A percentile compares a stretch with the other conserved stretches of the same genome.
Evolutionary conservation across 768 basidiomycete genomes (phyloP).

Genomic region (Collybiopsis luxurians): DNA sequence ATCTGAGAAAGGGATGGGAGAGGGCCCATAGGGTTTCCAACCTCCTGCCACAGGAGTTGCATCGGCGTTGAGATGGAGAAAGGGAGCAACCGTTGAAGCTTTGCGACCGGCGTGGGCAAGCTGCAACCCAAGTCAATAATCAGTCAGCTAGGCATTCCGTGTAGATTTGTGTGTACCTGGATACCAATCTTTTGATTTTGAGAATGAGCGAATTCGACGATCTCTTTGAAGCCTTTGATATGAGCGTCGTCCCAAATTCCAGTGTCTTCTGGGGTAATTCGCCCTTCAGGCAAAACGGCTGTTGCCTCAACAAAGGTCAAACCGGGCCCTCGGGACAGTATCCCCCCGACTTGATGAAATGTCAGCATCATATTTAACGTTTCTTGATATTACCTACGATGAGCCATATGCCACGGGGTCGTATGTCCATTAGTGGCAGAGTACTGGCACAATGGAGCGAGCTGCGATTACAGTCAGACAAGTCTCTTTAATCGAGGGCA

Average conservation of each 20-base stretch:
- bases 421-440: conserved; percentile 51
- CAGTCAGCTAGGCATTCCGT: conserved; percentile 38
- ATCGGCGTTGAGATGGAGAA: conserved; percentile 38
- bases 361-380: conserved; percentile 9
- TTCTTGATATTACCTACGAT: conserved; percentile 44
- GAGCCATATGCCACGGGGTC: conserved; percentile 57
- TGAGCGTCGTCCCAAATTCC: conserved; percentile 69
- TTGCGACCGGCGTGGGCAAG: conserved; percentile 80
- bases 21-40: conserved; percentile 59
- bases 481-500: neutral
- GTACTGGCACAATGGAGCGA: conserved; percentile 62
- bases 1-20: conserved; percentile 41
- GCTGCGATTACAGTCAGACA: conserved; percentile 18
- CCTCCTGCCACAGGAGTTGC: conserved; percentile 42
- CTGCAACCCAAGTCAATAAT: conserved; percentile 11
- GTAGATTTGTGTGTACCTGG: conserved; percentile 37
- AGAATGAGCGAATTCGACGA: conserved; percentile 72
- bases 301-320: conserved; percentile 66
- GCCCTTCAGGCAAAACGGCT: conserved; percentile 55
- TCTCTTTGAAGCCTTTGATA: conserved; percentile 37
- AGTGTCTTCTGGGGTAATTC: conserved; percentile 64
- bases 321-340: conserved; percentile 52
- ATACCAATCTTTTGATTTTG: conserved; percentile 69
- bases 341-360: conserved; percentile 42
- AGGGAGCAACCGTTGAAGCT: conserved; percentile 61